phyloP scores from a whole-genome alignment of 1,284 basidiomycete genomes.

The Sporisorium scitamineum region DNA sequence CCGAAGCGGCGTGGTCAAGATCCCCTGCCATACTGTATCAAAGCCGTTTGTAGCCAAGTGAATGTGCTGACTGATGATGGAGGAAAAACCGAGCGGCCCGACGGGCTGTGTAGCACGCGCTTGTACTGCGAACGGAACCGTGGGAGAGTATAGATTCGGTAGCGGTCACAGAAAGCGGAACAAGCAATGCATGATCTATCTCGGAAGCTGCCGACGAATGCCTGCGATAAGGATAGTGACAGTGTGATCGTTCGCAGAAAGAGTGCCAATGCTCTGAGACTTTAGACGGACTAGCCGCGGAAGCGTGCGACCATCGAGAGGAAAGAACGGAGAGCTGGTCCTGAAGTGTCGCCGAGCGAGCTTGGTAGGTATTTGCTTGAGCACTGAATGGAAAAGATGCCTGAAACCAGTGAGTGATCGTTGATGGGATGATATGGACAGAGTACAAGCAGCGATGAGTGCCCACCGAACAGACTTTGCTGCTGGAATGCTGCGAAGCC shows the following conservation, averaged over 20 bases:
- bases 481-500: background rate
- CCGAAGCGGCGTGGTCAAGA: background rate
- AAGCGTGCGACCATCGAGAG: conserved; percentile 6
- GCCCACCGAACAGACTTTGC: background rate
- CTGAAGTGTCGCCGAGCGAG: background rate
- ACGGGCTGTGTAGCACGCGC: background rate
- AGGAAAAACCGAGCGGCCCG: background rate
- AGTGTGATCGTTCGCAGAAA: background rate
- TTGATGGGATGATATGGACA: background rate
- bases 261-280: background rate
- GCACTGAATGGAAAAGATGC: background rate
- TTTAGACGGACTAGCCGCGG: conserved; percentile 12
- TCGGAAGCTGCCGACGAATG: background rate
- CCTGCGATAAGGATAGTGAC: background rate
- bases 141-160: background rate
- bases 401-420: background rate
- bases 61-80: background rate
- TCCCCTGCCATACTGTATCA: conserved; percentile 9
- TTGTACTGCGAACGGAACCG: background rate
- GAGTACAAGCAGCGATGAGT: background rate
- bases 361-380: background rate
- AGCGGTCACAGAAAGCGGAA: conserved; percentile 13
- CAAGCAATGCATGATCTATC: conserved; percentile 7
- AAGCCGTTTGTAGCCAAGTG: background rate
- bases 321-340: background rate